phyloP scores from a whole-genome alignment of 2,329 filamentous ascomycete genomes.

The Epichloe aotearoae region DNA sequence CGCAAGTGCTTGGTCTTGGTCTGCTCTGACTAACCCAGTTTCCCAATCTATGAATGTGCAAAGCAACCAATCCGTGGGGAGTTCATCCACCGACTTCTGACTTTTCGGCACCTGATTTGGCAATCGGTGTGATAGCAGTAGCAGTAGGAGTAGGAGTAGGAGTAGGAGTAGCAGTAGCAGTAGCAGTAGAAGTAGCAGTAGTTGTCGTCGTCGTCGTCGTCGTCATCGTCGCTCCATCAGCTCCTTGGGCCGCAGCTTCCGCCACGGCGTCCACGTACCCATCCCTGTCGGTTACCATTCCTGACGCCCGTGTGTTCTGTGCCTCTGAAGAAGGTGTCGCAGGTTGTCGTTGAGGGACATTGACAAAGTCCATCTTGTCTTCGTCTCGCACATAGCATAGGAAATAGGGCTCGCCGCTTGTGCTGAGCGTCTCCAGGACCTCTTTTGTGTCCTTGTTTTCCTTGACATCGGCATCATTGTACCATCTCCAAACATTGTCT shows the following conservation, averaged over 20 bases:
- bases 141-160: not conserved
- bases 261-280: conserved; percentile 11
- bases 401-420: conserved; percentile 66
- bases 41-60: too few species aligned
- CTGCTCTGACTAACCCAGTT: too few species aligned
- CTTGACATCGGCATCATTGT: conserved; percentile 78
- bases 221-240: not conserved
- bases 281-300: conserved; percentile 11
- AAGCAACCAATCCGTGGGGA: not conserved
- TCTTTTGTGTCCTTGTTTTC: conserved; percentile 50
- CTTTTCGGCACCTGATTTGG: not conserved
- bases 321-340: conserved; percentile 7
- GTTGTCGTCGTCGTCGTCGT: not conserved
- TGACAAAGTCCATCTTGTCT: conserved; percentile 40
- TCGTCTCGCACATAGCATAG: conserved; percentile 69
- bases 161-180: not conserved
- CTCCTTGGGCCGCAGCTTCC: not conserved
- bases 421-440: conserved; percentile 55
- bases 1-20: too few species aligned
- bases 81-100: not conserved
- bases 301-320: conserved; percentile 2
- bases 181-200: not conserved
- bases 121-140: not conserved
- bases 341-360: conserved; percentile 28
- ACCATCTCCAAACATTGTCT: conserved; percentile 72